Evolutionary conservation across 148 eudicot species (phyloP).

Genomic region (Nepenthes gracilis): DNA sequence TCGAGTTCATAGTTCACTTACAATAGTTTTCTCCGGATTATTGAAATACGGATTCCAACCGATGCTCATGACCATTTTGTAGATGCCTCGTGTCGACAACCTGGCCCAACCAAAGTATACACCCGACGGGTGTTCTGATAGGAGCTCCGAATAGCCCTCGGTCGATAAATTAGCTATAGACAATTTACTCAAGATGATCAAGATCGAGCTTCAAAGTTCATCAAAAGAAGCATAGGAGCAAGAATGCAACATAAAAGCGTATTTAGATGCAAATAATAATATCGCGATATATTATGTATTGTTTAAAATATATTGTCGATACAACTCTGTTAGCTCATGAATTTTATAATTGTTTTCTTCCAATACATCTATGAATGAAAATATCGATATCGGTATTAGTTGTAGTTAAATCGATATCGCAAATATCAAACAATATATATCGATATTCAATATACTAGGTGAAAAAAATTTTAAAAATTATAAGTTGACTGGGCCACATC

Average conservation of each 20-base stretch:
- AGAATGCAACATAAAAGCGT: not conserved
- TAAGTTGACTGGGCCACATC: no score
- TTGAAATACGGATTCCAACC: slow-evolving; percentile 95
- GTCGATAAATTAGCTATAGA: slow-evolving; percentile 74
- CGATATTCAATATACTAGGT: no score
- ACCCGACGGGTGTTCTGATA: slow-evolving; percentile 72
- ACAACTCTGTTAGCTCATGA: no score
- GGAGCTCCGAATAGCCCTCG: slow-evolving; percentile 47
- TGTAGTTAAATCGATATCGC: no score
- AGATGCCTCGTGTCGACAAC: slow-evolving; percentile 53
- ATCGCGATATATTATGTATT: no score
- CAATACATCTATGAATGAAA: no score
- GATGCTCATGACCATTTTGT: slow-evolving; percentile 98
- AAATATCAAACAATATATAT: no score
- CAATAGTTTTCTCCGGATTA: slow-evolving; percentile 87
- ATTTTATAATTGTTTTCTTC: no score
- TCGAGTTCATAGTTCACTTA: slow-evolving; percentile 28
- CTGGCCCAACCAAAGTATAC: slow-evolving; percentile 97
- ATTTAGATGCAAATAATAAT: no score
- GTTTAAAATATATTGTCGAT: no score
- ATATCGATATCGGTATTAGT: no score
- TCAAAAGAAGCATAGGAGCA: not conserved
- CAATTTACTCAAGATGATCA: not conserved
- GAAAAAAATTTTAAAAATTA: no score
- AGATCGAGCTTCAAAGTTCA: not conserved